Evolutionary conservation across 2,329 filamentous ascomycete genomes (phyloP).

Genomic region (Fusarium sp.): DNA sequence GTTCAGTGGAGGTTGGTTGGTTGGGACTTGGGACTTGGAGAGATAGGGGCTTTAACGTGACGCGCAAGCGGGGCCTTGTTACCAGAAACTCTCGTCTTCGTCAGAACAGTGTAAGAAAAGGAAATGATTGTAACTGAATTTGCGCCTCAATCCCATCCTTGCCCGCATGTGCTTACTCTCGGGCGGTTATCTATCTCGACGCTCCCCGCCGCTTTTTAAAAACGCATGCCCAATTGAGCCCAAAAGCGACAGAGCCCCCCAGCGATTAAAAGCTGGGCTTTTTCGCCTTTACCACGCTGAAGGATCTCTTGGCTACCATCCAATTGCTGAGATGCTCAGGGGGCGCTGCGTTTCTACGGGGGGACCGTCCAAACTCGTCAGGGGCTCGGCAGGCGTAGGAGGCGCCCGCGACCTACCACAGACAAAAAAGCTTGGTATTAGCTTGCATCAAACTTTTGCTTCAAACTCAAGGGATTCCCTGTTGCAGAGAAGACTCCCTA

Average conservation of each 20-base stretch:
- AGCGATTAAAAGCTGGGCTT: background rate
- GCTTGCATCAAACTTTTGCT: background rate
- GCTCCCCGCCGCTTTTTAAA: background rate
- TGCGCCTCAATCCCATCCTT: constrained; percentile 2
- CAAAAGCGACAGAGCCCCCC: background rate
- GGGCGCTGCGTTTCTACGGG: background rate
- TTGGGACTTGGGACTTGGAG: background rate
- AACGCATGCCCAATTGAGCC: background rate
- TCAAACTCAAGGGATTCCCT: background rate
- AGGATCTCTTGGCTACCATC: background rate
- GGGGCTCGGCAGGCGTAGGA: background rate
- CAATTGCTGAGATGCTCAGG: background rate
- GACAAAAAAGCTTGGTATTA: background rate
- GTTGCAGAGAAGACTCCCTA: background rate
- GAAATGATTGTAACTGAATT: constrained; percentile 19
- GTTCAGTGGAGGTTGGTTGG: background rate
- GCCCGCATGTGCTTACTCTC: background rate
- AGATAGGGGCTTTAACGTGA: constrained; percentile 22
- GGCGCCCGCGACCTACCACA: background rate
- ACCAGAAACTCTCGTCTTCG: constrained; percentile 2
- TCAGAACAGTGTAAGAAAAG: constrained; percentile 13
- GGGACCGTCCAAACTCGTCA: background rate
- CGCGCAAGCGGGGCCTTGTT: constrained; percentile 21
- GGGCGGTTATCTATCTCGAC: background rate
- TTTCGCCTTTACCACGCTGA: background rate